phyloP scores from a whole-genome alignment of 2,329 filamentous ascomycete species.

The Eurotiales sp. region DNA sequence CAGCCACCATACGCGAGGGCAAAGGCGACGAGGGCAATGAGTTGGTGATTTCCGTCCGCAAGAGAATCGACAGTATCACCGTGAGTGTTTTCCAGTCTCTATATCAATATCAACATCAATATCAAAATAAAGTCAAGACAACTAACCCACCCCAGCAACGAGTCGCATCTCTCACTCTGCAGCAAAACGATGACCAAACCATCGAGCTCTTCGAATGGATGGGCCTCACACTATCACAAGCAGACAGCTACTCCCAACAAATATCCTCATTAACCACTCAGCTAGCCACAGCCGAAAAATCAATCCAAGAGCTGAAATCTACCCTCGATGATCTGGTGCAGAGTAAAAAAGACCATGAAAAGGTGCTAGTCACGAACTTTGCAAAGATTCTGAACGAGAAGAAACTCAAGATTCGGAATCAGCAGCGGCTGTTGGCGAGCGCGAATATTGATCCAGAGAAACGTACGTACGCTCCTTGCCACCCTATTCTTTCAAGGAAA shows the following conservation, averaged over 20 bases:
- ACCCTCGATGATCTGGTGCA: conserved; percentile 57
- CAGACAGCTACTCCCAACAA: conserved; percentile 40
- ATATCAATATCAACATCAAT: conserved; percentile 10
- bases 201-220: conserved; percentile 58
- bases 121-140: conserved; percentile 16
- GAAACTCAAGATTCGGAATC: conserved; percentile 62
- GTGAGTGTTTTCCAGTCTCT: conserved; percentile 22
- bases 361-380: conserved; percentile 56
- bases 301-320: conserved; percentile 48
- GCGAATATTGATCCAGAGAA: conserved; percentile 43
- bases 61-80: conserved; percentile 48
- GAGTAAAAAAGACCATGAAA: conserved; percentile 56
- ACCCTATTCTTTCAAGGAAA: not conserved
- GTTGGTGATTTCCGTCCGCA: conserved; percentile 40
- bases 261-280: conserved; percentile 39
- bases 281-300: conserved; percentile 45
- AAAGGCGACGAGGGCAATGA: conserved; percentile 28
- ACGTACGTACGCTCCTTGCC: conserved; percentile 23
- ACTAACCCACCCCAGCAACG: conserved; percentile 39
- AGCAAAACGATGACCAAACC: conserved; percentile 51
- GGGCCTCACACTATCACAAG: conserved; percentile 44
- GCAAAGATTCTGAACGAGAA: conserved; percentile 58
- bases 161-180: conserved; percentile 52
- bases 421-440: conserved; percentile 53
- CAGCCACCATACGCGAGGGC: conserved; percentile 24